Base-by-base conservation (phyloP, 2,329 filamentous ascomycete genomes). In the Aureobasidium mangrovei region DNA sequence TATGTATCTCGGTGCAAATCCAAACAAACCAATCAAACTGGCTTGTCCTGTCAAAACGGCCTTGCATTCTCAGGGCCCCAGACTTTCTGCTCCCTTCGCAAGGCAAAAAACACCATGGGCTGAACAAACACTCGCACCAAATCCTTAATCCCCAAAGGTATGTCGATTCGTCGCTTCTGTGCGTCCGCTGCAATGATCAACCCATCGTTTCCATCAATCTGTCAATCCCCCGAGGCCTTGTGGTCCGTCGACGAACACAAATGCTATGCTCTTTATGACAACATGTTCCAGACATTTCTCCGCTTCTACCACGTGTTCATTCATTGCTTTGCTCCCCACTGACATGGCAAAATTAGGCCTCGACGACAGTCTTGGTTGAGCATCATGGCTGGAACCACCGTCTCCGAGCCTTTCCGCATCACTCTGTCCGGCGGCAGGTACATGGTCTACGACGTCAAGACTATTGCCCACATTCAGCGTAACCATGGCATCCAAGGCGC, bases 401-500 rank as follows among this genome's bases (percentile, higher is more conserved):
- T 73, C 55, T 60, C 67, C 10, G 76, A 82, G 61, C 81, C 81
- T 7, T 79, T 95, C 59, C 83, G 88, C 58, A 93, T 97, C 65
- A 91, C 88, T 60, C 78, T 81, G 66, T 82, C 95, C 58, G 83
- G 84, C 46, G 83, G 84, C 61, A 84, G 87, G 60, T 96, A 91
- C 73, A 81, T 96, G 58, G 77, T 98, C 62, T 97, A 96, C 75
- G 89, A 95, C 67, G 81, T 90, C 63, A 81, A 90, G 65, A 82
- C 84, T 59, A 86, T 90, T 56, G 83, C 86, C 62, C 80, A 85
- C 67, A 76, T 95, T 58, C 86, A 93, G 60, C 83, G 87, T 58
- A 77, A 82, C 63, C 80, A 95, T 72, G 84, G 88, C 67, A 89
- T 95, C 63, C 91, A 86, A 65, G 90, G 88, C 6, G 83, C 95